Evolutionary conservation across 1,139 yeast species (phyloP).

Genomic region (Suhomyces wounanorum): DNA sequence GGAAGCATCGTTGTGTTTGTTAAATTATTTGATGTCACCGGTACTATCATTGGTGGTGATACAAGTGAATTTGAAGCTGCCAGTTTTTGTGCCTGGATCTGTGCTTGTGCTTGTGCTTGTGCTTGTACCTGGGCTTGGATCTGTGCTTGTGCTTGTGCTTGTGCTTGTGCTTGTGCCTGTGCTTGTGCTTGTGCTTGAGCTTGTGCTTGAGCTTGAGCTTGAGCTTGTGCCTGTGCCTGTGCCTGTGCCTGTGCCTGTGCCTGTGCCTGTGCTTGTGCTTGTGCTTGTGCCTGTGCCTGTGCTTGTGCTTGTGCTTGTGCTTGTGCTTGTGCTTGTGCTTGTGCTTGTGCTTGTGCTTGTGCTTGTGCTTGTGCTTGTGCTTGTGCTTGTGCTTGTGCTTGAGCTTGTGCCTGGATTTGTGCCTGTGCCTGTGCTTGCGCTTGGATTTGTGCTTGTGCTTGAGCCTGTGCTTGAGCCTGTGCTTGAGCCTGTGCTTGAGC

Average conservation of each 20-base stretch:
- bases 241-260: conserved; percentile 13
- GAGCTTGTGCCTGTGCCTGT: conserved; percentile 7
- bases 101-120: conserved; percentile 8
- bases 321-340: neutral
- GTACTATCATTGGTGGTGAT: conserved; percentile 7
- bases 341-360: neutral
- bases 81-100: conserved; percentile 8
- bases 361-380: conserved; percentile 14
- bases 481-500: conserved; percentile 1
- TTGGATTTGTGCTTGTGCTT: neutral
- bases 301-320: conserved; percentile 10
- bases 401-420: conserved; percentile 5
- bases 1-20: conserved; percentile 4
- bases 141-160: neutral
- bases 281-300: conserved; percentile 8
- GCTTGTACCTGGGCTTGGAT: neutral
- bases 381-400: conserved; percentile 16
- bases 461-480: neutral
- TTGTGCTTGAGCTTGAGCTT: neutral
- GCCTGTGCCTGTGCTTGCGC: conserved; percentile 12
- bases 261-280: conserved; percentile 15
- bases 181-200: neutral
- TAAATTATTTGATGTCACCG: neutral
- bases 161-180: neutral
- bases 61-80: conserved; percentile 2